phyloP scores from a whole-genome alignment of 306 rosid genomes.

The barrel medic (Medicago truncatula) region DNA sequence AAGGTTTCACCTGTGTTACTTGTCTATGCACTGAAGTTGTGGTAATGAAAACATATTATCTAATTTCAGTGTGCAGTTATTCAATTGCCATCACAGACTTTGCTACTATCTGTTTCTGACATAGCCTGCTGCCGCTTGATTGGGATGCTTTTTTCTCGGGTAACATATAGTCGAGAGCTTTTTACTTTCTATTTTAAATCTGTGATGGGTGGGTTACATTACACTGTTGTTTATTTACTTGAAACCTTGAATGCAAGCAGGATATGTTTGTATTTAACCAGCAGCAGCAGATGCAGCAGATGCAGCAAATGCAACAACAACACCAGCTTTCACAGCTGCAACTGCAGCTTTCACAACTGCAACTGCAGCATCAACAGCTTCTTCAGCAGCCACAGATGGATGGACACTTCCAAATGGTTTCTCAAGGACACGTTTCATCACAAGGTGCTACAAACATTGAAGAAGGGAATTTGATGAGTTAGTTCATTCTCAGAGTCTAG shows the following conservation, averaged over 20 bases:
- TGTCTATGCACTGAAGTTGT: neutral
- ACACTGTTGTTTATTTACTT: constrained; percentile 37
- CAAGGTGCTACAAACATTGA: constrained; percentile 74
- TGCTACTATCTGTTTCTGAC: too few relatives aligned
- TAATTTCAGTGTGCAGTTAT: constrained; percentile 89
- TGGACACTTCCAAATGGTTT: constrained; percentile 74
- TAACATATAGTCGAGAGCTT: constrained; percentile 39
- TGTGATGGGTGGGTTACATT: constrained; percentile 1
- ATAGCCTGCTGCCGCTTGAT: constrained; percentile 89
- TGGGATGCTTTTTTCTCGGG: constrained; percentile 99
- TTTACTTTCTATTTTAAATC: constrained; percentile 25
- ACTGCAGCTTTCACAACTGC: constrained; percentile 64
- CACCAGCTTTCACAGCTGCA: constrained; percentile 59
- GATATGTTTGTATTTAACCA: constrained; percentile 86
- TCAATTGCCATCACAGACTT: too few relatives aligned
- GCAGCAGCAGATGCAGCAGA: constrained; percentile 70
- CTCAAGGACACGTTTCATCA: constrained; percentile 82
- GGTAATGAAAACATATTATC: constrained; percentile 33
- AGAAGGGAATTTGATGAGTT: constrained; percentile 83
- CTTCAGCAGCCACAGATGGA: constrained; percentile 86
- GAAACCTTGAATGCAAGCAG: constrained; percentile 55
- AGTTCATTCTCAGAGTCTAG: constrained; percentile 22
- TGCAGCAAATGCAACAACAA: constrained; percentile 65
- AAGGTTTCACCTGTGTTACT: neutral
- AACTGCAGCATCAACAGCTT: constrained; percentile 56